Percentiles rank a stretch among this genome's conserved stretches.
Conservation (phyloP, 768 basidiomycete species). For the Hericium rajendrae region DNA sequence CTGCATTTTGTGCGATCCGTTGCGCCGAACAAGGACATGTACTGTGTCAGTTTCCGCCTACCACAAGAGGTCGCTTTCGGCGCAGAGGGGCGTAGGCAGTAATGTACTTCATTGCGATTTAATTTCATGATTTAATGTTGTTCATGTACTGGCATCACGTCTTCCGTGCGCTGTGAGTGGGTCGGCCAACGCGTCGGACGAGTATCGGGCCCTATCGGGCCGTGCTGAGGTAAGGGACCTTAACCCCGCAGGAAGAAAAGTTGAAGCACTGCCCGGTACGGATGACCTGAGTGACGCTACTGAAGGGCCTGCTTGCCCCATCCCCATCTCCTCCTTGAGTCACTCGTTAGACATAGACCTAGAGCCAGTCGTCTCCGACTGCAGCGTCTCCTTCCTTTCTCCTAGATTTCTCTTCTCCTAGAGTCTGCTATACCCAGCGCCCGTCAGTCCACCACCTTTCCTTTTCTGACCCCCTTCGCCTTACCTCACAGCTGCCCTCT, state of each 20-base stretch:
- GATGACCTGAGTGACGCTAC: neutral
- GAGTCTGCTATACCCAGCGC: slow-evolving; percentile 16
- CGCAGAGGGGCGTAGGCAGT: neutral
- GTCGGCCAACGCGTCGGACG: too few species aligned
- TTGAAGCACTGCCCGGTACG: neutral
- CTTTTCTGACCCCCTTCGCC: neutral
- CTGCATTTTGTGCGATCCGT: slow-evolving; percentile 84
- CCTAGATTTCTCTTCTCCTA: slow-evolving; percentile 14
- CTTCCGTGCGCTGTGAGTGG: too few species aligned
- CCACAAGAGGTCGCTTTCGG: slow-evolving; percentile 35
- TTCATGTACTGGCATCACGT: too few species aligned
- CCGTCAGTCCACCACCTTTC: neutral
- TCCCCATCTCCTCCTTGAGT: slow-evolving; percentile 1
- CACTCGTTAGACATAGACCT: neutral
- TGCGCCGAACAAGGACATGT: slow-evolving; percentile 96
- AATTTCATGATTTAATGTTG: too few species aligned
- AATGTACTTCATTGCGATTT: neutral
- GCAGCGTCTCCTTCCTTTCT: slow-evolving; percentile 2
- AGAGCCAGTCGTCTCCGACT: neutral
- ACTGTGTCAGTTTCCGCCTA: slow-evolving; percentile 83
- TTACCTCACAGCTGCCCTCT: neutral
- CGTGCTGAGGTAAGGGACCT: neutral
- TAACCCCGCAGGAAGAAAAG: neutral
- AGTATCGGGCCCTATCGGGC: too few species aligned
- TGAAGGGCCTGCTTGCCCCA: neutral